These are phyloP conservation scores for Salvia rosmarinus DNA, from an alignment of 257 asterid genomes.

Conservation along the genomic window DNA sequence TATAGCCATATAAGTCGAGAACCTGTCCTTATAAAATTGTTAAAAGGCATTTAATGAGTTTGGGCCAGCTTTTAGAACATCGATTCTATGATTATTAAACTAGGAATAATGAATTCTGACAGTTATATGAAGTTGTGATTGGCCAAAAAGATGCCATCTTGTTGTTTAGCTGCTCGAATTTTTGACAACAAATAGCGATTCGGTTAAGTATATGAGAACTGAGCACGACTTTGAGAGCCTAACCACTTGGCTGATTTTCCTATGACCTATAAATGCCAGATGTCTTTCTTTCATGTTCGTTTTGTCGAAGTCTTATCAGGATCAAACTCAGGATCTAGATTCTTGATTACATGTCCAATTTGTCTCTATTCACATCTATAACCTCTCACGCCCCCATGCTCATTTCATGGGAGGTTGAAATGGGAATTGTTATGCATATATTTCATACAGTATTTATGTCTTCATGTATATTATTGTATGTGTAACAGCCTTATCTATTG, in stretches of 20 bases:
- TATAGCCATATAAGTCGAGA: too few species aligned
- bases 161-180: background rate
- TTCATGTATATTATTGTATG: background rate
- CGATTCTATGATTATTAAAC: background rate
- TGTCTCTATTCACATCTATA: too few species aligned
- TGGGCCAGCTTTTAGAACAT: background rate
- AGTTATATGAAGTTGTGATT: background rate
- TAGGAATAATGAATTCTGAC: background rate
- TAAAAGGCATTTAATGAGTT: too few species aligned
- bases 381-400: too few species aligned
- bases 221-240: background rate
- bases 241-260: background rate
- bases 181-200: too few species aligned
- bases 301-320: background rate
- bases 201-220: too few species aligned
- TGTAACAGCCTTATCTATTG: background rate
- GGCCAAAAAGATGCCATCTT: background rate
- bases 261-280: background rate
- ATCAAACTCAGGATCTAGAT: too few species aligned
- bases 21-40: too few species aligned
- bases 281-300: conserved; percentile 15
- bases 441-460: too few species aligned
- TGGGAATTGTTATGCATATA: too few species aligned
- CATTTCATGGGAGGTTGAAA: too few species aligned
- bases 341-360: too few species aligned